Evolutionary conservation across 2,329 filamentous ascomycete genomes (phyloP).

Genomic region (Calonectria henricotiae): DNA sequence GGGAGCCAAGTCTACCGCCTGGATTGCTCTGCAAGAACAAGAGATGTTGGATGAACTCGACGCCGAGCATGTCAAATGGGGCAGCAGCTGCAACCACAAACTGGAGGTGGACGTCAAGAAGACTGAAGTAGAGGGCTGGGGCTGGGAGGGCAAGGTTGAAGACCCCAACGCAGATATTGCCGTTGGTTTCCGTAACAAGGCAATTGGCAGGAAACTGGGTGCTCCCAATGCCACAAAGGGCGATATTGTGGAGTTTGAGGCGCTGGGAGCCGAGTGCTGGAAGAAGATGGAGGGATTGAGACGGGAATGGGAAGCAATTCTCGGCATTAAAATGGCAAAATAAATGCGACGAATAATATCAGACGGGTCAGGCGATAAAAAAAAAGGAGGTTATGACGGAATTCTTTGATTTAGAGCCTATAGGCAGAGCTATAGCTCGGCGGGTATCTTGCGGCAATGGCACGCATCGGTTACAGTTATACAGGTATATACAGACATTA

Average conservation of each 20-base stretch:
- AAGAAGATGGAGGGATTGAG: conserved; percentile 81
- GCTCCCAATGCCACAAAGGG: conserved; percentile 75
- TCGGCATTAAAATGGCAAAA: conserved; percentile 40
- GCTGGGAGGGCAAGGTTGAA: conserved; percentile 75
- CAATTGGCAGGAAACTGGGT: conserved; percentile 73
- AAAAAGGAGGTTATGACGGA: not conserved
- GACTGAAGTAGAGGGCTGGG: conserved; percentile 92
- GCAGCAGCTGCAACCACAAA: conserved; percentile 76
- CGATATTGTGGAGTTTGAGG: conserved; percentile 74
- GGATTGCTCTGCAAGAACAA: conserved; percentile 81
- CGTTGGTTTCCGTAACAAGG: conserved; percentile 66
- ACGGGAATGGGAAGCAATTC: conserved; percentile 73
- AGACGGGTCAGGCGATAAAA: not conserved
- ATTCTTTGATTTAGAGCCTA: conserved; percentile 14
- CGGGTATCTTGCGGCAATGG: conserved; percentile 50
- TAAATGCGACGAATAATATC: conserved; percentile 15
- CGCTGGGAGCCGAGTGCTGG: conserved; percentile 76
- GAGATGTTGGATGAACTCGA: conserved; percentile 72
- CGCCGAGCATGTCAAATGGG: conserved; percentile 83
- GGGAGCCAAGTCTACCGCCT: conserved; percentile 83
- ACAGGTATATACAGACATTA: conserved; percentile 34
- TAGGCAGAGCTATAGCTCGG: conserved; percentile 30
- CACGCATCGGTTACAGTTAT: conserved; percentile 19
- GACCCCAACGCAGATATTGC: conserved; percentile 64
- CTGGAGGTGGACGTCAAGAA: conserved; percentile 77